Evolutionary conservation across 1,284 basidiomycete genomes (phyloP), one percentile per base, ranked within the genome.

Genomic region (Puccinia hordei): DNA sequence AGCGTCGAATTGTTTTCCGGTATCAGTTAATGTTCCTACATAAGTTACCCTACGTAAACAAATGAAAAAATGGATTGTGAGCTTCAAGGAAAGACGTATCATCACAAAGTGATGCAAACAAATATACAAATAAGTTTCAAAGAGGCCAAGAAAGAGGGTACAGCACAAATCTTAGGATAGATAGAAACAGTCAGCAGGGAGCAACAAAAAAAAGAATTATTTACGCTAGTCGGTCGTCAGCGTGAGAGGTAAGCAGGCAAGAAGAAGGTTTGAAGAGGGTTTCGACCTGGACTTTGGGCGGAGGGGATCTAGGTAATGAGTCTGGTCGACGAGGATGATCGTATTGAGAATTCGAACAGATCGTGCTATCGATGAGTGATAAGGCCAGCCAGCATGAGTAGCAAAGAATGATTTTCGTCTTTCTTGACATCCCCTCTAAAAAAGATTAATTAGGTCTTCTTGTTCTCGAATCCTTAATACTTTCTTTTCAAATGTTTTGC

Each of bases 1-100:
- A 8, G 75, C 65, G 51, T 78, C 75, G 27, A 78, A 78, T 38
- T 35, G 65, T n/a, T 59, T 68, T 22, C 75, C 75, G 44, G 35
- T 59, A 35, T 38, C 24, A 9, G 75, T 46, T 10, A 78, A 57
- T 19, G 63, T 78, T 55, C 75, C 75, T 1, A 78, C 75, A 69
- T 78, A 78, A 27, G 57, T 51, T 8, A 78, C 66, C 22, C 75
- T 78, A 49, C 8, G 38, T 24, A 17, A 12, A 13, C 5, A 24
- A 44, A 9, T 6, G 27, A 44, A 41, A 66, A 27, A 55, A 33
- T 27, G 19, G n/a, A 41, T 35, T 33, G 19, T 12, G 35, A 55
- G 2, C 19, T 24, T 55, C 24, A 27, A 55, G 6, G 24, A 55
- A 55, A 55, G 35, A 30, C 2, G 10, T n/a, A 35, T 12, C 17